Percentiles rank a stretch among this genome's conserved stretches.
These are phyloP conservation scores for Collybia sordida DNA, from an alignment of 768 basidiomycete species.

Conservation along the genomic window DNA sequence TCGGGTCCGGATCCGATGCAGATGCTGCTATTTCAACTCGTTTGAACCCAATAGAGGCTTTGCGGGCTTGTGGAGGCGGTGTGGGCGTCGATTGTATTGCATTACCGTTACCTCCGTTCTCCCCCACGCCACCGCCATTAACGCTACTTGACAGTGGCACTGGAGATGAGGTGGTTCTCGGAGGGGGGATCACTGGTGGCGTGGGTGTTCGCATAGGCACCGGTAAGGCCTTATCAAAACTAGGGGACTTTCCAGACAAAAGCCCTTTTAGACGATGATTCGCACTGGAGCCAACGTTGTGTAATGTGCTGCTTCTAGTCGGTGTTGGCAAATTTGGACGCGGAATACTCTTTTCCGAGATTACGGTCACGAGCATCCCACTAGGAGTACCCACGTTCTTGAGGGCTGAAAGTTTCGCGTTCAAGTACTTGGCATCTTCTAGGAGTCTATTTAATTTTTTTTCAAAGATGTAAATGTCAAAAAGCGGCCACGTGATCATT, in stretches of 20 bases:
- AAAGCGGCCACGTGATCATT: not conserved
- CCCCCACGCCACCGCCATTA: constrained; percentile 9
- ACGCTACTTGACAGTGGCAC: constrained; percentile 7
- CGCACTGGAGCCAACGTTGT: constrained; percentile 27
- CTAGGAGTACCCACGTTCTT: constrained; percentile 73
- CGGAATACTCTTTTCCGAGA: constrained; percentile 74
- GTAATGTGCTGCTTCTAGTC: constrained; percentile 34
- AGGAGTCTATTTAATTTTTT: constrained; percentile 59
- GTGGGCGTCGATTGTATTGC: constrained; percentile 3
- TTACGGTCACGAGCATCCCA: constrained; percentile 81
- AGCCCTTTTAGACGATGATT: constrained; percentile 50
- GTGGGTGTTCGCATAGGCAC: constrained; percentile 26
- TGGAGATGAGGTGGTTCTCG: constrained; percentile 15
- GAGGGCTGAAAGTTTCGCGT: constrained; percentile 71
- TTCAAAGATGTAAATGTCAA: not conserved
- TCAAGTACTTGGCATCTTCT: constrained; percentile 75
- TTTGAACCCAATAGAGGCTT: constrained; percentile 17
- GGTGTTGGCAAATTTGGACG: constrained; percentile 25
- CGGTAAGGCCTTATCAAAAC: constrained; percentile 35
- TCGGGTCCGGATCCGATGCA: constrained; percentile 13
- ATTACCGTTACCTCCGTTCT: not conserved
- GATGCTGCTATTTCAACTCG: constrained; percentile 17
- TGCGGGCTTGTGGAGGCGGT: constrained; percentile 5
- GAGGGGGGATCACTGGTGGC: constrained; percentile 20
- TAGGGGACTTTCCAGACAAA: constrained; percentile 36